Conservation (phyloP, 257 asterid genomes). For the Echites panduratus region DNA sequence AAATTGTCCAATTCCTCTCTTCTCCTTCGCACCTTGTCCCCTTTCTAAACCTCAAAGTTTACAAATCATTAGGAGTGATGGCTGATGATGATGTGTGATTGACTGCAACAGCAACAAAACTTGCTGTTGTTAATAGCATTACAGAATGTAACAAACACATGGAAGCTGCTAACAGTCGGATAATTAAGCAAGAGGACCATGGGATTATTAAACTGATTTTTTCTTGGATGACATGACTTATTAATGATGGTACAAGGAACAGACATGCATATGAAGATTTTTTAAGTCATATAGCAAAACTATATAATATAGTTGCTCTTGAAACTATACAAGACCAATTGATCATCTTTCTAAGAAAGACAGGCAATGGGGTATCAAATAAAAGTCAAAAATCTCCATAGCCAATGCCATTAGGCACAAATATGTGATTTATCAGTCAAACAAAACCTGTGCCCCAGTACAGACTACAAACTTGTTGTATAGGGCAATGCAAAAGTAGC, state of each 20-base stretch:
- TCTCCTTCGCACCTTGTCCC: background rate
- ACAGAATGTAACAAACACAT: background rate
- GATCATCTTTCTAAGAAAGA: too few species aligned
- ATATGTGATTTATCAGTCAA: background rate
- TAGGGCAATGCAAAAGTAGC: background rate
- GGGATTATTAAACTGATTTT: background rate
- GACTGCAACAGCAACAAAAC: background rate
- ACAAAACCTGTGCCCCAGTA: background rate
- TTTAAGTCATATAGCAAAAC: too few species aligned
- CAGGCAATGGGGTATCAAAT: background rate
- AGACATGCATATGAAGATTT: background rate
- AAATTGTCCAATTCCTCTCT: background rate
- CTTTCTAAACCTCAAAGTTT: background rate
- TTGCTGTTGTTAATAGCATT: background rate
- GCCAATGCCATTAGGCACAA: background rate
- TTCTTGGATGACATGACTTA: background rate
- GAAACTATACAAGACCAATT: too few species aligned
- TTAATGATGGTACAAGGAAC: background rate
- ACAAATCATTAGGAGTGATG: background rate
- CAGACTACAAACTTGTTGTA: background rate
- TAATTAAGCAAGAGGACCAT: background rate
- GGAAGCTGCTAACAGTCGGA: background rate
- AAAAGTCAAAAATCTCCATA: background rate
- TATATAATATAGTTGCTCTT: too few species aligned
- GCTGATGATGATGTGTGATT: background rate